Conservation (phyloP, 2,329 filamentous ascomycete species). For the Elsinoe batatas region DNA sequence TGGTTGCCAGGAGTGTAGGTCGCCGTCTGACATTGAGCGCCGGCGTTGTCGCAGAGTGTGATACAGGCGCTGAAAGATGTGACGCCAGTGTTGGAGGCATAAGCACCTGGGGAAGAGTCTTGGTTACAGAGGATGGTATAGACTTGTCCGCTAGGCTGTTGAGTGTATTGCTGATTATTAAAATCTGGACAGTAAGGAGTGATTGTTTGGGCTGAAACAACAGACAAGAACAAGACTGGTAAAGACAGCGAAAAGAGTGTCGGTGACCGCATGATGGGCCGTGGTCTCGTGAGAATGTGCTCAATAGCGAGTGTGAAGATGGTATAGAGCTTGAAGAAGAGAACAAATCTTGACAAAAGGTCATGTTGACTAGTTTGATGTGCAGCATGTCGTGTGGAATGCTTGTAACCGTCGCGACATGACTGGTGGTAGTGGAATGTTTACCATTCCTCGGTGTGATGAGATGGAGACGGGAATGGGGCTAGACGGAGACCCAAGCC, state of each 20-base stretch:
- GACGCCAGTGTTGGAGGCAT: not conserved
- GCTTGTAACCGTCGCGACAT: slow-evolving; percentile 1
- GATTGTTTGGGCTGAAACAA: slow-evolving; percentile 10
- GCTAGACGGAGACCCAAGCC: not conserved
- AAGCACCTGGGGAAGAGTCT: slow-evolving; percentile 12
- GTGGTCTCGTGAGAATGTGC: not conserved
- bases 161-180: slow-evolving; percentile 12
- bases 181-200: slow-evolving; percentile 4
- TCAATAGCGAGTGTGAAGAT: not conserved
- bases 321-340: slow-evolving; percentile 9
- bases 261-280: slow-evolving; percentile 11
- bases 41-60: slow-evolving; percentile 10
- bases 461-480: not conserved
- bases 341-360: not conserved
- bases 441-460: slow-evolving; percentile 9
- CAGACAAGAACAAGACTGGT: not conserved
- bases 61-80: slow-evolving; percentile 11
- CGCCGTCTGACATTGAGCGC: slow-evolving; percentile 3
- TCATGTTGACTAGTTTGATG: slow-evolving; percentile 9
- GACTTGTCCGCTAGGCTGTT: slow-evolving; percentile 10
- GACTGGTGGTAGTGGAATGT: not conserved
- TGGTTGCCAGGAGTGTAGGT: slow-evolving; percentile 12
- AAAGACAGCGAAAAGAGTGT: slow-evolving; percentile 12
- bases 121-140: slow-evolving; percentile 15
- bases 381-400: slow-evolving; percentile 2